Evolutionary conservation across 225 moss, liverwort and hornwort genomes (phyloP).

Genomic region (Bryum argenteum): DNA sequence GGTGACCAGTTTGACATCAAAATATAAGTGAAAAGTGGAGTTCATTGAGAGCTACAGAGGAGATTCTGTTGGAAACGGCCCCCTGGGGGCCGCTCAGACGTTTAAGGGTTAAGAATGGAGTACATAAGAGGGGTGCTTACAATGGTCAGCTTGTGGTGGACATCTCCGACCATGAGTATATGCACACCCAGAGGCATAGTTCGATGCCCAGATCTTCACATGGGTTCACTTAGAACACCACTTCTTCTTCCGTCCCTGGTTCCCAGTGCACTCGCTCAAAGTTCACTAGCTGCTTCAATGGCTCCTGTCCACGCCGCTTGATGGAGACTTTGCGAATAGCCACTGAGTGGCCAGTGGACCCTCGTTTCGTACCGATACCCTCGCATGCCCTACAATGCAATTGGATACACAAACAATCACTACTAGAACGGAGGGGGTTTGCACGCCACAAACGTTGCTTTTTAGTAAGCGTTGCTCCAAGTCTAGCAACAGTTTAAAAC

Average conservation of each 20-base stretch:
- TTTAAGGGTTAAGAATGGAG: too few species aligned
- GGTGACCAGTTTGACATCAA: too few species aligned
- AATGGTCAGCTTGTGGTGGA: conserved; percentile 37
- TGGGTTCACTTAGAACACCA: conserved; percentile 43
- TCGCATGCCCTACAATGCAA: conserved; percentile 36
- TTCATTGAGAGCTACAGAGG: too few species aligned
- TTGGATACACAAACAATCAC: too few species aligned
- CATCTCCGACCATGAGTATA: conserved; percentile 42
- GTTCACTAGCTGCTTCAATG: conserved; percentile 69
- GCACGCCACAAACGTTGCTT: too few species aligned
- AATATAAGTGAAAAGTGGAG: too few species aligned
- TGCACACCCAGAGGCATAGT: conserved; percentile 46
- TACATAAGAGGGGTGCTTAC: conserved; percentile 36
- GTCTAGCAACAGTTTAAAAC: too few species aligned
- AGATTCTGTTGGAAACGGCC: too few species aligned
- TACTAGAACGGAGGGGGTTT: too few species aligned
- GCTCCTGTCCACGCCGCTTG: conserved; percentile 44
- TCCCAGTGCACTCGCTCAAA: conserved; percentile 64
- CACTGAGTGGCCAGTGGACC: conserved; percentile 48
- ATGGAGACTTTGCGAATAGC: conserved; percentile 55
- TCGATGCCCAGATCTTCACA: conserved; percentile 56
- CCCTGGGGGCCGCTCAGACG: too few species aligned
- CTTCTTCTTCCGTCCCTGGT: conserved; percentile 27
- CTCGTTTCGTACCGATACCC: conserved; percentile 51
- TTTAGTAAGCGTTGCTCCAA: too few species aligned